Conservation (phyloP, 352 stramenopile genomes). For the Blastocystis sp. region DNA sequence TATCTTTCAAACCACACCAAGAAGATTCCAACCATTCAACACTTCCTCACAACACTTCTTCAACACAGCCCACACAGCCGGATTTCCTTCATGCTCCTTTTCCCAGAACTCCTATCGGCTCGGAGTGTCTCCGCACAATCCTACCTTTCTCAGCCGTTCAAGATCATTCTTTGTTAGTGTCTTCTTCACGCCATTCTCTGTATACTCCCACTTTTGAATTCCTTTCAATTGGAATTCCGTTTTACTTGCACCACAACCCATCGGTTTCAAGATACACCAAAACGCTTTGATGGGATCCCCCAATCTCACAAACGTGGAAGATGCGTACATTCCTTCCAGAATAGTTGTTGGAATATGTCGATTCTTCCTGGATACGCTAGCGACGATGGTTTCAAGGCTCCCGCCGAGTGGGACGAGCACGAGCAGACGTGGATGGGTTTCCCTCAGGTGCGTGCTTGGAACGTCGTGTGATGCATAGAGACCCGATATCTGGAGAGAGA, state of each 20-base stretch:
- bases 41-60: neutral
- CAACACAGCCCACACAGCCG: neutral
- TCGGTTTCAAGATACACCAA: neutral
- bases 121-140: neutral
- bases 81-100: neutral
- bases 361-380: constrained; percentile 41
- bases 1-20: neutral
- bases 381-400: constrained; percentile 61
- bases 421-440: constrained; percentile 58
- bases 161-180: neutral
- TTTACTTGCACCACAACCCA: neutral
- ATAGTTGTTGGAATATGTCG: constrained; percentile 10
- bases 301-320: neutral
- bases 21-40: neutral
- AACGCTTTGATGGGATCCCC: neutral
- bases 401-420: constrained; percentile 60
- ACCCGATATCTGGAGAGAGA: constrained; percentile 59
- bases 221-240: neutral
- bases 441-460: neutral
- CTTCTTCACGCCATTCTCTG: neutral
- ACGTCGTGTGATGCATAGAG: neutral
- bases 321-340: neutral
- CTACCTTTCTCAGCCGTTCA: neutral
- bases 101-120: neutral
- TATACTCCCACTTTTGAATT: constrained; percentile 1